phyloP scores from a whole-genome alignment of 2,329 filamentous ascomycete genomes.

The Alternaria hordeiaustralica region DNA sequence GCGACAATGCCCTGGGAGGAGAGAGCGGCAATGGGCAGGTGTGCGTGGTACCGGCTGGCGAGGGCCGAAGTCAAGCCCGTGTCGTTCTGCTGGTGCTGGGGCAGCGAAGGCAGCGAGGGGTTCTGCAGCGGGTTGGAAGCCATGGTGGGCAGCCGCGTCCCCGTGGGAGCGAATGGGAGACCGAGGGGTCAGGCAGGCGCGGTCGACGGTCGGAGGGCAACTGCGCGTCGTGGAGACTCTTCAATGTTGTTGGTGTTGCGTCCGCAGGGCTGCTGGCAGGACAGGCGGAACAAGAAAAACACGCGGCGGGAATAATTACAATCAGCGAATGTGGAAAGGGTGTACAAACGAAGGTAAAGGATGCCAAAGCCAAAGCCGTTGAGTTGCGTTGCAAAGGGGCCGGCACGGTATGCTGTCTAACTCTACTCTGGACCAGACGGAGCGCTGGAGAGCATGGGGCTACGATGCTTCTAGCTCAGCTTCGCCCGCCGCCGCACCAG shows the following conservation, averaged over 20 bases:
- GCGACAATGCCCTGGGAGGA: slow-evolving; percentile 92
- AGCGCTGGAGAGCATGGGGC: slow-evolving; percentile 9
- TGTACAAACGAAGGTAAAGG: slow-evolving; percentile 40
- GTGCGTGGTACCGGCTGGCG: slow-evolving; percentile 89
- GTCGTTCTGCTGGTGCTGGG: slow-evolving; percentile 80
- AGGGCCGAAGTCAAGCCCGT: slow-evolving; percentile 82
- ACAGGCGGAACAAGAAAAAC: slow-evolving; percentile 24
- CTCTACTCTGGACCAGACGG: slow-evolving; percentile 1
- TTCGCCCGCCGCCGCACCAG: slow-evolving; percentile 18
- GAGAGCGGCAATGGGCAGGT: slow-evolving; percentile 83
- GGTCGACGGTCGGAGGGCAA: slow-evolving; percentile 8
- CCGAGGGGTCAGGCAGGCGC: slow-evolving; percentile 29
- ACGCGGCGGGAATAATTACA: slow-evolving; percentile 24
- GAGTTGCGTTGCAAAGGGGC: slow-evolving; percentile 27
- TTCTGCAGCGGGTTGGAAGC: slow-evolving; percentile 65
- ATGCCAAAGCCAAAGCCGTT: slow-evolving; percentile 24
- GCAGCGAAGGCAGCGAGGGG: slow-evolving; percentile 85
- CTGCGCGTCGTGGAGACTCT: slow-evolving; percentile 10
- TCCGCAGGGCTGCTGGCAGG: slow-evolving; percentile 30
- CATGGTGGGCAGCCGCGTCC: slow-evolving; percentile 60
- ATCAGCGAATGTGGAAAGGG: slow-evolving; percentile 41
- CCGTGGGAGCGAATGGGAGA: slow-evolving; percentile 45
- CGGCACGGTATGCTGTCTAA: slow-evolving; percentile 21
- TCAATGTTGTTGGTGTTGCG: slow-evolving; percentile 9
- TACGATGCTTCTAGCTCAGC: slow-evolving; percentile 9